Evolutionary conservation across 1,284 basidiomycete species (phyloP), one percentile per base, ranked within the genome.

Genomic region (Phylloboletellus chloephorus): DNA sequence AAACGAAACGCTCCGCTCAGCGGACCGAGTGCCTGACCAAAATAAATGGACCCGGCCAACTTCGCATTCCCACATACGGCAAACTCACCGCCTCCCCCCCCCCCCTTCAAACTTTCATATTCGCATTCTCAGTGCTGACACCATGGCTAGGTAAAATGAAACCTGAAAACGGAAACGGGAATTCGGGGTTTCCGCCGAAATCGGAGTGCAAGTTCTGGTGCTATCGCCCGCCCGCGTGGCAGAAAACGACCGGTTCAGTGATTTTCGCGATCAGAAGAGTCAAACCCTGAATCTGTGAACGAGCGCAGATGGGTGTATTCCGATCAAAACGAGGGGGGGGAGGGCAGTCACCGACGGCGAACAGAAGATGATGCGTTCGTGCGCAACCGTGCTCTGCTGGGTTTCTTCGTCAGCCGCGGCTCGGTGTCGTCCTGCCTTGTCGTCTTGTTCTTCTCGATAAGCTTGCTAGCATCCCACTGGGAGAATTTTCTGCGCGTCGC

Each of bases 401-500:
- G 47, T 23, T 61, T 61, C 41, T 35, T 63, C 23, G 46, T 41
- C 25, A 49, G n/a, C 13, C 59, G 63, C 8, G 53, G 49, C 24
- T 63, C 58, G 26, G 38, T 40, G 1, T 59, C 56, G 10, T 54
- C 49, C 24, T 52, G 52, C 37, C 46, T 42, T 9, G 19, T 20
- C 12, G 2, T 46, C 39, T 44, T 60, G 43, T 29, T 49, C 43
- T 52, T 65, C 11, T 65, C 59, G 16, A 30, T 38, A 11, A 41
- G 42, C 12, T 44, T 58, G 2, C 37, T 48, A 5, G 56, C 52
- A 47, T 66, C 67, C 72, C 72, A 72, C 16, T 71, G 67, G 10
- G 55, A 56, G 60, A 87, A 85, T 59, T 81, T 88, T 47, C 78
- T 69, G 43, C 86, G 73, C 47, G 78, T 79, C 46, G 82, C 83